These are phyloP conservation scores for thale cress (Arabidopsis thaliana) DNA, from an alignment of 345 rosid genomes.

Conservation along the genomic window DNA sequence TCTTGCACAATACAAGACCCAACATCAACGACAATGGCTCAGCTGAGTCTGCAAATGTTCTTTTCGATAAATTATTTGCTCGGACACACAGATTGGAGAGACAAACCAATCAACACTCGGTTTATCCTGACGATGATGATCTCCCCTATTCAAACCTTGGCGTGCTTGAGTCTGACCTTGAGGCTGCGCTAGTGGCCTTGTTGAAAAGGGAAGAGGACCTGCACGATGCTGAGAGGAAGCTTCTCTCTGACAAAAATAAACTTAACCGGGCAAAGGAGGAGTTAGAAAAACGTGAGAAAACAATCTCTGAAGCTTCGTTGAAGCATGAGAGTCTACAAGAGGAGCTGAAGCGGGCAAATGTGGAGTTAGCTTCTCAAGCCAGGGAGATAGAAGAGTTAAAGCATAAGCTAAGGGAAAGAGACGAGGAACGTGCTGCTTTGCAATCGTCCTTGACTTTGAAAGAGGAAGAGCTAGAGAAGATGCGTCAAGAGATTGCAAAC, in stretches of 20 bases:
- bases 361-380: slow-evolving; percentile 67
- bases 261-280: slow-evolving; percentile 60
- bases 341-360: slow-evolving; percentile 62
- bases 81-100: slow-evolving; percentile 69
- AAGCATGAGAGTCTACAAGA: slow-evolving; percentile 64
- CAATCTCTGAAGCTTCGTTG: slow-evolving; percentile 53
- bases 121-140: slow-evolving; percentile 28
- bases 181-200: slow-evolving; percentile 66
- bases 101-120: slow-evolving; percentile 50
- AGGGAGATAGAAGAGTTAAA: slow-evolving; percentile 71
- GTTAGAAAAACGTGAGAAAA: slow-evolving; percentile 57
- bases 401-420: slow-evolving; percentile 59
- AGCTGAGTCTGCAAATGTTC: slow-evolving; percentile 56
- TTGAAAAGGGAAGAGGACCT: slow-evolving; percentile 73
- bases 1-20: slow-evolving; percentile 47
- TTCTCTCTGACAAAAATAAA: slow-evolving; percentile 59
- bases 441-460: slow-evolving; percentile 54
- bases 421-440: slow-evolving; percentile 53
- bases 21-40: slow-evolving; percentile 58
- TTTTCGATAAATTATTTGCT: slow-evolving; percentile 71
- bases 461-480: slow-evolving; percentile 62
- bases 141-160: slow-evolving; percentile 49
- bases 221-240: slow-evolving; percentile 59
- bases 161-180: slow-evolving; percentile 69
- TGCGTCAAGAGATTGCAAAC: slow-evolving; percentile 53